These are phyloP conservation scores for Sechiopsis laciniata DNA, from an alignment of 306 rosid genomes.

Conservation along the genomic window DNA sequence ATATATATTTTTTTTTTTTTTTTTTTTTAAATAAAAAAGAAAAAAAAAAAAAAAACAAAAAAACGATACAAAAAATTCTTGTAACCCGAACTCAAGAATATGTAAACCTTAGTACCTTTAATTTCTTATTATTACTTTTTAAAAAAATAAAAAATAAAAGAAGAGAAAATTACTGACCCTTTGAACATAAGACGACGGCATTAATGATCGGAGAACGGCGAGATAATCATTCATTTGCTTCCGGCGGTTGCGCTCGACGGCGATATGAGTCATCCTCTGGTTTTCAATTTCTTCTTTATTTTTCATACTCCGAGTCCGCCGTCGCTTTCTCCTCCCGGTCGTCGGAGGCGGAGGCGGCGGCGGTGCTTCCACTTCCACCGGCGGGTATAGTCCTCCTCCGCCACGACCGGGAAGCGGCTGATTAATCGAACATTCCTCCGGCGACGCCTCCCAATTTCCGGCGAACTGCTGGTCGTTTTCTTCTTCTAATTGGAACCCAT, in stretches of 20 bases:
- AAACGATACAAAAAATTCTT: too few relatives aligned
- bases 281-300: slow-evolving; percentile 83
- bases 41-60: too few relatives aligned
- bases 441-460: slow-evolving; percentile 22
- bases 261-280: slow-evolving; percentile 35
- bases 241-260: slow-evolving; percentile 84
- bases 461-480: not conserved
- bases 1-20: too few relatives aligned
- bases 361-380: not conserved
- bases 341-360: not conserved
- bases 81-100: too few relatives aligned
- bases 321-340: slow-evolving; percentile 47
- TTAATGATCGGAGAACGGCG: slow-evolving; percentile 60
- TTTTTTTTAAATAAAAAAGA: too few relatives aligned
- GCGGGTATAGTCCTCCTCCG: not conserved
- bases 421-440: slow-evolving; percentile 14
- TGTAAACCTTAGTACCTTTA: too few relatives aligned
- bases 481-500: slow-evolving; percentile 27
- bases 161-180: slow-evolving; percentile 49
- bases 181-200: slow-evolving; percentile 86
- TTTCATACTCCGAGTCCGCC: slow-evolving; percentile 54
- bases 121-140: too few relatives aligned
- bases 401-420: not conserved
- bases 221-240: slow-evolving; percentile 90
- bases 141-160: too few relatives aligned